Base-by-base conservation (phyloP, 306 rosid genomes). In the Rubus parviflorus region DNA sequence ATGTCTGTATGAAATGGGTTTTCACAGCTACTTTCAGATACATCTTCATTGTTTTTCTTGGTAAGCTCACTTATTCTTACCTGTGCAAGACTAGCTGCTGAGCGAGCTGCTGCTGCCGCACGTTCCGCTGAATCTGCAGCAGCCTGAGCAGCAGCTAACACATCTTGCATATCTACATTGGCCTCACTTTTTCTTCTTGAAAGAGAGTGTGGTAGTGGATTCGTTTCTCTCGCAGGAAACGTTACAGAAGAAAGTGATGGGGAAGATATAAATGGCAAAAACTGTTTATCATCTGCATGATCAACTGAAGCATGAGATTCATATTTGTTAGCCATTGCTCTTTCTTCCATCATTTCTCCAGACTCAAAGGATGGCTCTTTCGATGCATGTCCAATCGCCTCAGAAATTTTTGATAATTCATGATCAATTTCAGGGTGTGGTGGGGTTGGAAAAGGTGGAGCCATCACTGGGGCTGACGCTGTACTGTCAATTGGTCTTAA, bases 71-170 rank as follows among this genome's bases (percentile, higher is more conserved):
- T 80, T 53, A 89, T 95, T 72, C 93, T 91, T 75, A 82, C 75
- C 82, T 90, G 94, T 38, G 97, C 97, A 80, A 95, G 90, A 79
- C 87, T 92, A 76, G 97, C 97, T 0, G 94, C 97, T 13, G 92
- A 72, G 73, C 99, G 96, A 81, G 99, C 99, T 3, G 98, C 92
- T 23, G 92, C 89, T 0, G 98, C 97, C 12, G 98, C 98, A 37
- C 88, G 87, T 80, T 95, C 97, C 23, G 98, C 98, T 17, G 90
- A 75, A 73, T 95, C 97, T 12, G 97, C 97, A 70, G 99, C 99
- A 80, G 87, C 85, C 81, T 95, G 93, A 70, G 99, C 99, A 48
- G 99, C 97, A 73, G 93, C 93, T 82, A 95, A 65, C 70, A 95
- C 97, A 75, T 95, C 98, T 81, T 92, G 91, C 52, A 95, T 77